Evolutionary conservation across 371 early-diverging fungal species (phyloP), one percentile per base, ranked within the genome.

Genomic region (Hamiltosporidium tvaerminnensis): DNA sequence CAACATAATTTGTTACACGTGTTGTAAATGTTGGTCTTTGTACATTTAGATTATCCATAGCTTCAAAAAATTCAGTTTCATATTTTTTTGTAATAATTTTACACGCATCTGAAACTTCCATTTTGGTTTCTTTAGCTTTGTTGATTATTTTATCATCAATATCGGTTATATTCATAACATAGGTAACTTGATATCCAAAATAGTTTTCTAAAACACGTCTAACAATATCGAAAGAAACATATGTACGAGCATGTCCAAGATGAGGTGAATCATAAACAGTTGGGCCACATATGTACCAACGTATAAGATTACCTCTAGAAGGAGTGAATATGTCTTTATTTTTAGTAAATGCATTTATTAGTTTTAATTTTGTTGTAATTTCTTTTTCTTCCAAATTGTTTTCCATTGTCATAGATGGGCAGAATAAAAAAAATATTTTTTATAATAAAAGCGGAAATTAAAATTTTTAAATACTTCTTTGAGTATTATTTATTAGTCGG

Each of bases 121-220:
- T 14, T 14, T 44, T 44, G 44, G 44, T 7, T 49, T 70, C 75
- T 14, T 67, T 60, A 16, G 76, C 74, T 52, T 72, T 72, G 23
- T 55, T 67, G n/a, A 79, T 77, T 55, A 79, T 79, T 49, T 97
- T 98, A 75, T 98, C 99, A 74, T 98, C 99, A 72, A 98, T 90
- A 77, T 98, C 94, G 38, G 99, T 98, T 57, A 98, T 86, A 74
- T 98, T 98, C 86, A 94, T 93, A 47, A 95, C 92, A 77, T 88
- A 87, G 31, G 82, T 79, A 52, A 98, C 87, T 65, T 94, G 85
- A 80, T 92, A 95, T 50, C 83, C 83, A 72, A 95, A 91, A 76
- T 95, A 96, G 62, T 94, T 89, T 70, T 86, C 84, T 66, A 98
- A 77, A 39, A 96, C 85, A 57, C 94, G 84, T 47, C 96, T 85